Percentiles rank a stretch among this genome's conserved stretches.
Evolutionary conservation across 106 monocot genomes (phyloP).

Genomic region (Apostasia shenzhenica): DNA sequence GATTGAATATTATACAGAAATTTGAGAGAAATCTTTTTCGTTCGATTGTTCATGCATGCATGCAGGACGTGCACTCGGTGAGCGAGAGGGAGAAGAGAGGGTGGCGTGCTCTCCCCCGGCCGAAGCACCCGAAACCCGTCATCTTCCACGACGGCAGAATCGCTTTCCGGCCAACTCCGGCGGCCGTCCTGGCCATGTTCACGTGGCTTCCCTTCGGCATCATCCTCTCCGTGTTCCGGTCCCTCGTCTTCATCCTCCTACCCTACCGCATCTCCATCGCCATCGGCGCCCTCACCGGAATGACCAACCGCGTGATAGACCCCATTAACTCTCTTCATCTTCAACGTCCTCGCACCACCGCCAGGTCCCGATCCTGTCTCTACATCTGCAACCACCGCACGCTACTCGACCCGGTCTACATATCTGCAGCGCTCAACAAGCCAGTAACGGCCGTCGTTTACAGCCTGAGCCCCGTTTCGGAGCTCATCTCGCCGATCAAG

Average conservation of each 20-base stretch:
- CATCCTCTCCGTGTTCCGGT: constrained; percentile 20
- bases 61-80: constrained; percentile 29
- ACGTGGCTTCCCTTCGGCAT: constrained; percentile 41
- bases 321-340: neutral
- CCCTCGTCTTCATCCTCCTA: constrained; percentile 11
- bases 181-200: constrained; percentile 29
- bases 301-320: constrained; percentile 8
- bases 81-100: constrained; percentile 27
- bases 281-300: constrained; percentile 20
- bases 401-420: constrained; percentile 56
- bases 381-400: constrained; percentile 82
- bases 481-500: constrained; percentile 44
- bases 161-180: constrained; percentile 36
- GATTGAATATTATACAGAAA: too few relatives aligned
- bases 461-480: constrained; percentile 44
- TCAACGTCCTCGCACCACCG: neutral
- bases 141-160: constrained; percentile 56
- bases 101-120: constrained; percentile 22
- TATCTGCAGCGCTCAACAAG: constrained; percentile 31
- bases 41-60: neutral
- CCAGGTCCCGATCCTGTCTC: constrained; percentile 9
- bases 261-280: constrained; percentile 25
- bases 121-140: constrained; percentile 26
- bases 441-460: constrained; percentile 37
- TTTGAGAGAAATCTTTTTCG: too few relatives aligned